Evolutionary conservation across 192 early-diverging fungal species (phyloP).

Genomic region (Backusella tarrabulga): DNA sequence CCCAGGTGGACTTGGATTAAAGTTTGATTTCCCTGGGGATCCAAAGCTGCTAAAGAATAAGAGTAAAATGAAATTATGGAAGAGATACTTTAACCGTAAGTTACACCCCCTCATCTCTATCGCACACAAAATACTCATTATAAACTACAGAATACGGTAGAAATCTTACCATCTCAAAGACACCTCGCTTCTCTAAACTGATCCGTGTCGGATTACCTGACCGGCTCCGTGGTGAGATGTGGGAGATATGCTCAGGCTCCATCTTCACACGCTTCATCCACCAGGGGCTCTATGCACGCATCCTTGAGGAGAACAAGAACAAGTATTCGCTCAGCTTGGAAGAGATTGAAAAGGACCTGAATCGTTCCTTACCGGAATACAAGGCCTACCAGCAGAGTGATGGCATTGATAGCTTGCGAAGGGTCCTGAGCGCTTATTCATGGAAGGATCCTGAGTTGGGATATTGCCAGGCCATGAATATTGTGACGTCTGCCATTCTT

Average conservation of each 20-base stretch:
- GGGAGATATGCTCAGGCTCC: conserved; percentile 85
- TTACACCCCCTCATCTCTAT: not conserved
- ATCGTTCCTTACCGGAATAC: conserved; percentile 82
- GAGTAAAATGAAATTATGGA: conserved; percentile 33
- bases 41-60: conserved; percentile 44
- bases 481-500: conserved; percentile 81
- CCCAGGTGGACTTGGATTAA: conserved; percentile 64
- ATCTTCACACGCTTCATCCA: conserved; percentile 80
- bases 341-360: conserved; percentile 93
- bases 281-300: conserved; percentile 70
- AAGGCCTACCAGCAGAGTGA: conserved; percentile 76
- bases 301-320: conserved; percentile 61
- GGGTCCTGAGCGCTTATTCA: conserved; percentile 73
- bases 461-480: conserved; percentile 97
- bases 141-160: conserved; percentile 58
- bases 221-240: conserved; percentile 82
- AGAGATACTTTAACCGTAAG: conserved; percentile 47
- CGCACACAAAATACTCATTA: too few species aligned
- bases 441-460: conserved; percentile 76
- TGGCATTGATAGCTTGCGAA: conserved; percentile 80
- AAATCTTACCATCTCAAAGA: conserved; percentile 78
- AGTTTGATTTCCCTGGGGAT: conserved; percentile 76
- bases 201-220: conserved; percentile 83
- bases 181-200: conserved; percentile 78
- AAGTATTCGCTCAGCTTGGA: conserved; percentile 70